Evolutionary conservation across 768 basidiomycete species (phyloP), one percentile per base, ranked within the genome.

Genomic region (Tubosaeta brunneosetosa): DNA sequence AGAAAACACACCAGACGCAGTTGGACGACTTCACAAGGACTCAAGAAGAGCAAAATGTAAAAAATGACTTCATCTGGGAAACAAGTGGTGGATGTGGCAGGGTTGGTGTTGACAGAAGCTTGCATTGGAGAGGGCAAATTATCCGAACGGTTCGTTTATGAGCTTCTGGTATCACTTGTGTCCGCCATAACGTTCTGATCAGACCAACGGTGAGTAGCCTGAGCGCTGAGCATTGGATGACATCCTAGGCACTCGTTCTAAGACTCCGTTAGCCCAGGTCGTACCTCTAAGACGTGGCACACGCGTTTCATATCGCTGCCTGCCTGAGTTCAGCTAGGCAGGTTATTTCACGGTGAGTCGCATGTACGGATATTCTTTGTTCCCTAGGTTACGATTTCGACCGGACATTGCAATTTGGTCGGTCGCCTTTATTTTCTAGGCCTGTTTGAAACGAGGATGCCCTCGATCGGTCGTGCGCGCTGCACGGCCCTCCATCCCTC

Each of bases 21-120:
- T 44, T 16, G 52, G 14, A 61, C 27, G 37, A 64, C 36, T 11
- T 64, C 56, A 32, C 27, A 13, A 3, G 62, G 62, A 43, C 48
- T 19, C 31, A 64, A 22, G 26, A 59, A 54, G 6, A 44, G 56
- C 22, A 61, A 17, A 31, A 61, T 55, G 17, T 56, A 8, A 17
- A 45, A 58, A 16, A 64, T 14, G 1, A 64, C 48, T 44, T 63
- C 63, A 14, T 65, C 57, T 31, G 60, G 63, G 4, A 63, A 19
- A 38, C 25, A 14, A 16, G 37, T 19, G 22, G 53, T 11, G 29
- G 51, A 22, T 19, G 33, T 46, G 14, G 50, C 40, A 6, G 14
- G 27, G 31, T 25, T 19, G n/a, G 34, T 45, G n/a, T 19, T 25
- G 47, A 41, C 12, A 37, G 61, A 42, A 25, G 27, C 22, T 29